Conservation (phyloP, 2,329 filamentous ascomycete species). For the Zymoseptoria ardabiliae region DNA sequence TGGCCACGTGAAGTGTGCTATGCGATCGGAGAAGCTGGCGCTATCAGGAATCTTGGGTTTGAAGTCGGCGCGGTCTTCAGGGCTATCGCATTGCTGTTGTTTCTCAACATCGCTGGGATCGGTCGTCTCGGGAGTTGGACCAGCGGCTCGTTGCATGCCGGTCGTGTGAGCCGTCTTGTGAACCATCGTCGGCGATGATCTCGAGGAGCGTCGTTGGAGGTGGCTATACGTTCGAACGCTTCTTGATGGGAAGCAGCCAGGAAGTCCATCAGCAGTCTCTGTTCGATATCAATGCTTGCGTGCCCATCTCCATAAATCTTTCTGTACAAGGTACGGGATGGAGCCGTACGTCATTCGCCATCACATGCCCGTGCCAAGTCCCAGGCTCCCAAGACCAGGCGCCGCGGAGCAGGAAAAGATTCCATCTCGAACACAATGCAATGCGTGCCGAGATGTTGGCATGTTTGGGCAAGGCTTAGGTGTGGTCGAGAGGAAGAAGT, state of each 20-base stretch:
- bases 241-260: not conserved
- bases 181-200: too few relatives aligned
- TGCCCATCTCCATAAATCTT: not conserved
- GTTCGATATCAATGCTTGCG: not conserved
- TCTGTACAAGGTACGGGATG: not conserved
- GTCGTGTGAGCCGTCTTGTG: not conserved
- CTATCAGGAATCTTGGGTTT: slow-evolving; percentile 9
- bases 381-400: too few relatives aligned
- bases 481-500: not conserved
- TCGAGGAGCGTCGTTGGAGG: too few relatives aligned
- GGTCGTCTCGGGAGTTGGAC: not conserved
- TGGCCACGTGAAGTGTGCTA: slow-evolving; percentile 40
- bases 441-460: not conserved
- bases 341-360: not conserved
- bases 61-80: slow-evolving; percentile 1
- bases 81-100: not conserved
- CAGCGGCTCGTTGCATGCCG: not conserved
- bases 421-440: not conserved
- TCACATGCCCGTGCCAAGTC: not conserved
- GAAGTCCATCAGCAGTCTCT: not conserved
- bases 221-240: too few relatives aligned
- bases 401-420: not conserved
- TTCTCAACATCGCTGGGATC: not conserved
- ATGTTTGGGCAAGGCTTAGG: not conserved
- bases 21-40: slow-evolving; percentile 18